phyloP scores from a whole-genome alignment of 768 basidiomycete genomes.

The Nidularia sp. region DNA sequence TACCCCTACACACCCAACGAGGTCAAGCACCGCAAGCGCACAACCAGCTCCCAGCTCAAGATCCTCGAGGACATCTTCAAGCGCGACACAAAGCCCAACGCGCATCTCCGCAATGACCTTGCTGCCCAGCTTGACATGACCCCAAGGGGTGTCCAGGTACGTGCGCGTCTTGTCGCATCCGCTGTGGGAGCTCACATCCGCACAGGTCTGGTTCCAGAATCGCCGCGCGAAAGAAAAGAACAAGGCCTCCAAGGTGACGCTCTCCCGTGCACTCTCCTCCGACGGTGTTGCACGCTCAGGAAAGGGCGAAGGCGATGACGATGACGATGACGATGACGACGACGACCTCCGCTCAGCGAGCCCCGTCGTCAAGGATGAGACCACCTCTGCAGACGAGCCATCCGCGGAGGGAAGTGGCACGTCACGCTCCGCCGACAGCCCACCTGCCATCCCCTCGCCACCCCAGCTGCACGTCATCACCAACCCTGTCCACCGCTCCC shows the following conservation, averaged over 20 bases:
- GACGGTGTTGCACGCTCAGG: no score
- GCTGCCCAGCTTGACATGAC: constrained; percentile 88
- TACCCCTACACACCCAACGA: constrained; percentile 88
- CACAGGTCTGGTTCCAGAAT: constrained; percentile 89
- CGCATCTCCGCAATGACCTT: constrained; percentile 70
- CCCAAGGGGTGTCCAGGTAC: constrained; percentile 89
- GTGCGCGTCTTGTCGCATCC: constrained; percentile 16
- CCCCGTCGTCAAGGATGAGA: constrained; percentile 11
- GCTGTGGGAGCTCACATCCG: background rate
- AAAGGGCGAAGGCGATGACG: background rate
- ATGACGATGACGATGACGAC: constrained; percentile 13
- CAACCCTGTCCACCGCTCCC: constrained; percentile 12
- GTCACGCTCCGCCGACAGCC: constrained; percentile 19
- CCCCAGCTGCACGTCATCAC: constrained; percentile 38
- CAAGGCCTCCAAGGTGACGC: constrained; percentile 44
- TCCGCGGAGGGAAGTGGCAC: constrained; percentile 5
- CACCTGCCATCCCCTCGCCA: constrained; percentile 25
- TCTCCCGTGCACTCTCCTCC: constrained; percentile 27
- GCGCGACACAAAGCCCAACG: constrained; percentile 89
- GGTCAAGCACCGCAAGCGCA: constrained; percentile 92
- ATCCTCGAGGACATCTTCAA: constrained; percentile 86
- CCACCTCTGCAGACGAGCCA: background rate
- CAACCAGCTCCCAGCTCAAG: constrained; percentile 83
- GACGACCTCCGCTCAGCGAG: constrained; percentile 9
- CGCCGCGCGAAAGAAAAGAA: constrained; percentile 84